phyloP scores from a whole-genome alignment of 106 monocot genomes.

The Xerophyta viscosa region DNA sequence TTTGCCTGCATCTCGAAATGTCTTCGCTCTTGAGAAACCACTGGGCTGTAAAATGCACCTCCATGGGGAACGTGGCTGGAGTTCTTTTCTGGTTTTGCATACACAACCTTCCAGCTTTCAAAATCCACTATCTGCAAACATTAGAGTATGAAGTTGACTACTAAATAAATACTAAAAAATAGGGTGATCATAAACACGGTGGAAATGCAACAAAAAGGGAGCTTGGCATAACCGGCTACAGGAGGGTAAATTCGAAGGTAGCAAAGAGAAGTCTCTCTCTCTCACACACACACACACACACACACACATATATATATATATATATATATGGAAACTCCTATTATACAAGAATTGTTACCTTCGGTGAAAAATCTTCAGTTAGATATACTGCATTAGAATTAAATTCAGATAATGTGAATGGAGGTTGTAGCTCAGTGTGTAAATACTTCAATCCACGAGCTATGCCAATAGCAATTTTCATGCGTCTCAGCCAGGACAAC shows the following conservation, averaged over 20 bases:
- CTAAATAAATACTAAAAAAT: too few species aligned
- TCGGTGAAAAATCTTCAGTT: constrained; percentile 96
- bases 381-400: constrained; percentile 81
- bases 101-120: constrained; percentile 85
- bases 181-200: not conserved
- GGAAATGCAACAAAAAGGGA: not conserved
- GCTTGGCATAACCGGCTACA: too few species aligned
- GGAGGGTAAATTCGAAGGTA: too few species aligned
- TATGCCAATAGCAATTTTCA: constrained; percentile 74
- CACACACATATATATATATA: not conserved
- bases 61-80: constrained; percentile 29
- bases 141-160: too few species aligned
- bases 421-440: constrained; percentile 76
- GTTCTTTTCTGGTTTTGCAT: constrained; percentile 40
- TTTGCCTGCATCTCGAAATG: constrained; percentile 23
- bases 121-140: constrained; percentile 84
- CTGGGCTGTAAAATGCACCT: constrained; percentile 25
- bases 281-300: not conserved
- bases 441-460: constrained; percentile 72
- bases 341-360: constrained; percentile 35
- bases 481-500: constrained; percentile 82
- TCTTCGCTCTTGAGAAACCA: constrained; percentile 29
- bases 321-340: not conserved
- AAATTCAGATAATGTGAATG: constrained; percentile 67
- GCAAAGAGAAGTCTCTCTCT: too few species aligned